phyloP scores from a whole-genome alignment of 2,329 filamentous ascomycete genomes.

The Acrocalymma vagum region DNA sequence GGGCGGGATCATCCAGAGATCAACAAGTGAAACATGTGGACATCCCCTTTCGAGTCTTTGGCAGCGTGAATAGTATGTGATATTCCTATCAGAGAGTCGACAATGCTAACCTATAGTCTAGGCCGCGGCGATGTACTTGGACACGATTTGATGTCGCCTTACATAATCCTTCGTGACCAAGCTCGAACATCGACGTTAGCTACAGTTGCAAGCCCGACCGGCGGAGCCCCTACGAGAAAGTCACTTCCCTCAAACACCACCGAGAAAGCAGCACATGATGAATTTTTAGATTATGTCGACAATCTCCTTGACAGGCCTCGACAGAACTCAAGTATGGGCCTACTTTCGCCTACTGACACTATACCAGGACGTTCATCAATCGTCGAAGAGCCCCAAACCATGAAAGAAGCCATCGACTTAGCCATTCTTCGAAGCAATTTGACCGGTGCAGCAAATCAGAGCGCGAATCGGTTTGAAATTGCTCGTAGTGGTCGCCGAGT shows the following conservation, averaged over 20 bases:
- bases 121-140: slow-evolving; percentile 84
- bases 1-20: slow-evolving; percentile 78
- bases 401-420: slow-evolving; percentile 88
- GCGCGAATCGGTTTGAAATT: slow-evolving; percentile 94
- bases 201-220: slow-evolving; percentile 21
- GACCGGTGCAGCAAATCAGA: slow-evolving; percentile 73
- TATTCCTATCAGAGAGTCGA: neutral
- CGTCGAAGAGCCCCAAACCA: slow-evolving; percentile 67
- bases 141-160: slow-evolving; percentile 93
- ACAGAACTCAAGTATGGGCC: slow-evolving; percentile 54
- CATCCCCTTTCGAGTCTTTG: slow-evolving; percentile 89
- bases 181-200: slow-evolving; percentile 63
- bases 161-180: slow-evolving; percentile 86
- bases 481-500: slow-evolving; percentile 91
- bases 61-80: slow-evolving; percentile 78
- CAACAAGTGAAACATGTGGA: slow-evolving; percentile 88
- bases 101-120: slow-evolving; percentile 41
- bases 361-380: slow-evolving; percentile 58
- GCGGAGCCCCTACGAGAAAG: slow-evolving; percentile 21
- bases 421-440: slow-evolving; percentile 77
- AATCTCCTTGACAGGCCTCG: slow-evolving; percentile 47
- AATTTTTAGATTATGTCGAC: slow-evolving; percentile 59
- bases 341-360: slow-evolving; percentile 78
- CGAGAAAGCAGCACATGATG: too few species aligned
- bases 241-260: slow-evolving; percentile 58